phyloP scores from a whole-genome alignment of 352 stramenopile genomes.

The Thraustochytrium sp. region DNA sequence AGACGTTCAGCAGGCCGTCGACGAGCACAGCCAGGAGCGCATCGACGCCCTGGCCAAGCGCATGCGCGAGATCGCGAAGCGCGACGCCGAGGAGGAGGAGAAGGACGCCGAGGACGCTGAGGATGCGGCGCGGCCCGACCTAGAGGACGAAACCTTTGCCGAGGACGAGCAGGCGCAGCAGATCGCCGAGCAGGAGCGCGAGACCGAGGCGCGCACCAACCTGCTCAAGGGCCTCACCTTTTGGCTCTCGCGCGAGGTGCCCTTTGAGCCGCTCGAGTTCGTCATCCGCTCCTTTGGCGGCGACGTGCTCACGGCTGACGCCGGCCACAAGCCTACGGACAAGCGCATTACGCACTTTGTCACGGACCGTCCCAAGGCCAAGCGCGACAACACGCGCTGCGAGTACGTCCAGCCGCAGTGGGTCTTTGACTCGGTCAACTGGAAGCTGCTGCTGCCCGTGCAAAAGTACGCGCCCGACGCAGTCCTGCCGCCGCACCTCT shows the following conservation, averaged over 20 bases:
- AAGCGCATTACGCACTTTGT: slow-evolving; percentile 93
- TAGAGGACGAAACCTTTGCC: slow-evolving; percentile 58
- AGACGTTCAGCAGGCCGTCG: no score
- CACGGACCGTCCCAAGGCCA: slow-evolving; percentile 77
- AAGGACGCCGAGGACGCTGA: slow-evolving; percentile 60
- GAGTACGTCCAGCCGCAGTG: slow-evolving; percentile 99
- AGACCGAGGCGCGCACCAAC: slow-evolving; percentile 44
- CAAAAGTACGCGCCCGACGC: slow-evolving; percentile 83
- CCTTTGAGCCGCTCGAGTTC: slow-evolving; percentile 86
- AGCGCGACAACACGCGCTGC: slow-evolving; percentile 49
- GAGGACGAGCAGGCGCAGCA: slow-evolving; percentile 58
- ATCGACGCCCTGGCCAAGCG: slow-evolving; percentile 9
- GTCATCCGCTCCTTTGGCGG: slow-evolving; percentile 87
- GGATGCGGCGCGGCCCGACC: slow-evolving; percentile 62
- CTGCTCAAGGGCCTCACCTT: slow-evolving; percentile 76
- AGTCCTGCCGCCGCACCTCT: slow-evolving; percentile 78
- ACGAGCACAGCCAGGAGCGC: not conserved
- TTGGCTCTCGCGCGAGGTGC: slow-evolving; percentile 90
- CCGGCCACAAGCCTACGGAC: slow-evolving; percentile 55
- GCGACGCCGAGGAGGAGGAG: slow-evolving; percentile 61
- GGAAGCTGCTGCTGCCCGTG: slow-evolving; percentile 84
- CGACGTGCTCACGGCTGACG: slow-evolving; percentile 74
- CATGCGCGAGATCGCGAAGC: slow-evolving; percentile 24
- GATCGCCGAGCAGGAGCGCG: slow-evolving; percentile 59
- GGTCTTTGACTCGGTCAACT: slow-evolving; percentile 97